phyloP scores from a whole-genome alignment of 2,329 filamentous ascomycete genomes.

The Monosporascus cannonballus region DNA sequence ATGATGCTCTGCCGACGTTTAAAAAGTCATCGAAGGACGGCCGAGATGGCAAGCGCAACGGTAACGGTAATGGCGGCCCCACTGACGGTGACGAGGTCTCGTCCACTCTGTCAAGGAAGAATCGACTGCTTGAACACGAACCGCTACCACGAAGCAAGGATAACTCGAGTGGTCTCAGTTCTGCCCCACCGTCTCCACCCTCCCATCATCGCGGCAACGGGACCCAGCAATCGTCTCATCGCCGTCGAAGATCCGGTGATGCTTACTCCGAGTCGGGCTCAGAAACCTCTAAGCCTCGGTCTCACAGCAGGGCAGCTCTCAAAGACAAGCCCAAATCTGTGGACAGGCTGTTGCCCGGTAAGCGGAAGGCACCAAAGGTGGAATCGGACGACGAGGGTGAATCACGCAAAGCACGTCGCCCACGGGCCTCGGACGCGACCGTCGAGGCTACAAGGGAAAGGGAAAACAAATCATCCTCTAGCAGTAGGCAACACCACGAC shows the following conservation, averaged over 20 bases:
- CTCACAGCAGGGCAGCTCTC: slow-evolving; percentile 39
- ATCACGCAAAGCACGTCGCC: slow-evolving; percentile 46
- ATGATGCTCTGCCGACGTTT: slow-evolving; percentile 25
- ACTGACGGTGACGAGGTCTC: slow-evolving; percentile 28
- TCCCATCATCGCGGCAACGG: slow-evolving; percentile 26
- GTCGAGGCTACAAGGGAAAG: slow-evolving; percentile 29
- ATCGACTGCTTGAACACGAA: slow-evolving; percentile 40
- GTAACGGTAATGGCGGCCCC: slow-evolving; percentile 14
- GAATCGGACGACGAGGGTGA: slow-evolving; percentile 56
- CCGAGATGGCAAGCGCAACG: slow-evolving; percentile 19
- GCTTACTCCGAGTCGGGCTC: slow-evolving; percentile 49
- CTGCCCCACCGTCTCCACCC: slow-evolving; percentile 50
- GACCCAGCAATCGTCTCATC: slow-evolving; percentile 22
- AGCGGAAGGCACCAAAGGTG: slow-evolving; percentile 46
- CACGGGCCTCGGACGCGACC: slow-evolving; percentile 42
- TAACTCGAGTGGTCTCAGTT: slow-evolving; percentile 51
- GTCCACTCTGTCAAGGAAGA: slow-evolving; percentile 41
- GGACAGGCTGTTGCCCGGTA: slow-evolving; percentile 42
- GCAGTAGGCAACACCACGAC: slow-evolving; percentile 26
- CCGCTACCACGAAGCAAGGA: slow-evolving; percentile 40
- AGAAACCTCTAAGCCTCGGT: slow-evolving; percentile 40
- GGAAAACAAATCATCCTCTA: slow-evolving; percentile 26
- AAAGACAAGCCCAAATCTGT: slow-evolving; percentile 43
- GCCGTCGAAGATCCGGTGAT: slow-evolving; percentile 33
- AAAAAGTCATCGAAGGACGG: slow-evolving; percentile 31